These are phyloP conservation scores for Lentinula sp. DNA, from an alignment of 768 basidiomycete genomes.

Conservation along the genomic window DNA sequence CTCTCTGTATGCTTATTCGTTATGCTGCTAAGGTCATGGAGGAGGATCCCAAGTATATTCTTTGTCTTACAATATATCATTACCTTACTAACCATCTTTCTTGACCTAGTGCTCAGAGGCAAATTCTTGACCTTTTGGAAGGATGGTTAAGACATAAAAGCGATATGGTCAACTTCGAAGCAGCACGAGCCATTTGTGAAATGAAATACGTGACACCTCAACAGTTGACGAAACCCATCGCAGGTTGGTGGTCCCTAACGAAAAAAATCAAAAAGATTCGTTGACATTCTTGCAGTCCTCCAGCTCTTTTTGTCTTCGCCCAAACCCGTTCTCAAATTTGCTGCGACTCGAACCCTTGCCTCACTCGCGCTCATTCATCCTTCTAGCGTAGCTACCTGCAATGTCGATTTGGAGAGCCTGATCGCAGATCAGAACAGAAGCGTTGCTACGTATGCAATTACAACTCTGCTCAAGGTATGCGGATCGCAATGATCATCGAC, in stretches of 20 bases:
- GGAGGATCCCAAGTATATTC: conserved; percentile 91
- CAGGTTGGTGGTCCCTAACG: conserved; percentile 49
- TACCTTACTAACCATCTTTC: conserved; percentile 4
- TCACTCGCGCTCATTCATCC: conserved; percentile 85
- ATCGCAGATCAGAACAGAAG: conserved; percentile 95
- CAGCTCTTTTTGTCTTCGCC: conserved; percentile 96
- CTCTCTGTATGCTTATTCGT: conserved; percentile 96
- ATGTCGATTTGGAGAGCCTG: conserved; percentile 93
- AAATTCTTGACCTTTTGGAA: conserved; percentile 91
- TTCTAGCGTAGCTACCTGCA: conserved; percentile 81
- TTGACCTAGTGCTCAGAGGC: conserved; percentile 69
- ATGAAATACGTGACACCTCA: conserved; percentile 77
- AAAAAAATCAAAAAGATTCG: neutral
- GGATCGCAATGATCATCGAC: neutral
- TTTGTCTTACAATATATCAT: neutral
- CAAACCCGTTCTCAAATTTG: conserved; percentile 93
- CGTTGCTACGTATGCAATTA: conserved; percentile 98
- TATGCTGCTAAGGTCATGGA: conserved; percentile 99
- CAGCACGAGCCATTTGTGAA: conserved; percentile 95
- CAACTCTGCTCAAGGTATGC: conserved; percentile 87
- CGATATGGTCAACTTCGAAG: conserved; percentile 99
- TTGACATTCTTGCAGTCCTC: conserved; percentile 50
- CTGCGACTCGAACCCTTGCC: conserved; percentile 93
- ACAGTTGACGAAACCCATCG: conserved; percentile 83
- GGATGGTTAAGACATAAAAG: conserved; percentile 97